Conservation (phyloP, 129 eudicot species). For the Lonicera japonica region DNA sequence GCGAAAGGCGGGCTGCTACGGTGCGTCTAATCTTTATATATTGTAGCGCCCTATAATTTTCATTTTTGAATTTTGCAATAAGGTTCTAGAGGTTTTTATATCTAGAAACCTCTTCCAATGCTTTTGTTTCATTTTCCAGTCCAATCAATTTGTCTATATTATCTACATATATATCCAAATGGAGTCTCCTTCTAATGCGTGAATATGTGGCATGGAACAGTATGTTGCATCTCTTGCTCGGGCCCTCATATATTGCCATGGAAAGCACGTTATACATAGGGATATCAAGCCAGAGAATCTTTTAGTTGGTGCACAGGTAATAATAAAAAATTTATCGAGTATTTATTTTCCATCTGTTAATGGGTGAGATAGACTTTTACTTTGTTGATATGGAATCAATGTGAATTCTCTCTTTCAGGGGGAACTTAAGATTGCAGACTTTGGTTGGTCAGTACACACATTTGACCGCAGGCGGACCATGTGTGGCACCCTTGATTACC, state of each 20-base stretch:
- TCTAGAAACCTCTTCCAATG: too few species aligned
- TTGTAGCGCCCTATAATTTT: neutral
- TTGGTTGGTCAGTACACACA: constrained; percentile 98
- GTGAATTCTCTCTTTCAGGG: constrained; percentile 43
- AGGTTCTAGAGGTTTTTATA: too few species aligned
- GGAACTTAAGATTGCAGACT: constrained; percentile 92
- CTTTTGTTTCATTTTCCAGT: too few species aligned
- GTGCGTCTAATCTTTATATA: constrained; percentile 24
- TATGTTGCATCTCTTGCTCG: constrained; percentile 88
- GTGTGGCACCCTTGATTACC: constrained; percentile 97
- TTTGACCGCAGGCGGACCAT: constrained; percentile 87
- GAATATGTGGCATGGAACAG: constrained; percentile 28
- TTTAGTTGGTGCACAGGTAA: constrained; percentile 79
- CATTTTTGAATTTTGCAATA: too few species aligned
- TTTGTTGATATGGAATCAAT: neutral
- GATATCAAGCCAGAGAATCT: constrained; percentile 97
- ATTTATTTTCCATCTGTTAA: constrained; percentile 2
- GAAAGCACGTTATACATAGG: constrained; percentile 93
- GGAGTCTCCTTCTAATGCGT: neutral
- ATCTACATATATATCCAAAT: neutral
- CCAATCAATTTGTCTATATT: neutral
- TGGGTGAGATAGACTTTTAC: neutral
- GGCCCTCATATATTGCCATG: constrained; percentile 91
- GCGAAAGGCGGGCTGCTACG: constrained; percentile 75
- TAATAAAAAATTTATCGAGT: neutral